Conservation (phyloP, 768 basidiomycete genomes). For the Melanogaster broomeanus region DNA sequence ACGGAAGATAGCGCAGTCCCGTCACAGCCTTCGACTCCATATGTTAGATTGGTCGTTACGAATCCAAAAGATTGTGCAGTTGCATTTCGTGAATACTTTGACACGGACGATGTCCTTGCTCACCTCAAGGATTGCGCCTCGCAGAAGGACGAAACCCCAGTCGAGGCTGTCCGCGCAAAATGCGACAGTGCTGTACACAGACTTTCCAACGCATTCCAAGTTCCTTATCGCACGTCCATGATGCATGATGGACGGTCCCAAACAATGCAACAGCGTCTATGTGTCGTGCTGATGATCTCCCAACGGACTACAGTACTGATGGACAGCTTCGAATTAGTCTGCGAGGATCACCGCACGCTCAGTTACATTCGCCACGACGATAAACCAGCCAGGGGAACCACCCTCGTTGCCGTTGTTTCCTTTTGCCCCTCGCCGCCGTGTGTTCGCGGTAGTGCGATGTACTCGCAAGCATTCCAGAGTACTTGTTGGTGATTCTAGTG, state of each 20-base stretch:
- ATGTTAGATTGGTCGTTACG: no score
- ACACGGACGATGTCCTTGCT: no score
- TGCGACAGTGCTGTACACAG: neutral
- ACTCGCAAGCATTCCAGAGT: neutral
- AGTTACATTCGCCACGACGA: neutral
- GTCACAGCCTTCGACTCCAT: no score
- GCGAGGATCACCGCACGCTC: neutral
- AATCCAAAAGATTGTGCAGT: no score
- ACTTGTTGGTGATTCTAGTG: slow-evolving; percentile 2
- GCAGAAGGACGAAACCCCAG: neutral
- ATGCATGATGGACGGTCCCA: neutral
- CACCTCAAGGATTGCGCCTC: no score
- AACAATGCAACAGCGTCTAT: neutral
- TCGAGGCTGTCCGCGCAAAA: neutral
- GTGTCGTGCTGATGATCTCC: neutral
- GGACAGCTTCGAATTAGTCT: neutral
- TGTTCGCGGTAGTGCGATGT: slow-evolving; percentile 6
- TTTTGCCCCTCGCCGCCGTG: slow-evolving; percentile 5
- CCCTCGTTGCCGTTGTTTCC: slow-evolving; percentile 1
- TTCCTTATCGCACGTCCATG: neutral
- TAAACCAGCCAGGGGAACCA: neutral
- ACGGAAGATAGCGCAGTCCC: no score
- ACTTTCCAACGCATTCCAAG: neutral
- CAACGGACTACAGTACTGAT: neutral
- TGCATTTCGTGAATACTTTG: no score